A percentile compares a stretch with the other conserved stretches of the same genome.
phyloP scores from a whole-genome alignment of 495 filamentous ascomycete species.

The Lasiosphaeria hispida region DNA sequence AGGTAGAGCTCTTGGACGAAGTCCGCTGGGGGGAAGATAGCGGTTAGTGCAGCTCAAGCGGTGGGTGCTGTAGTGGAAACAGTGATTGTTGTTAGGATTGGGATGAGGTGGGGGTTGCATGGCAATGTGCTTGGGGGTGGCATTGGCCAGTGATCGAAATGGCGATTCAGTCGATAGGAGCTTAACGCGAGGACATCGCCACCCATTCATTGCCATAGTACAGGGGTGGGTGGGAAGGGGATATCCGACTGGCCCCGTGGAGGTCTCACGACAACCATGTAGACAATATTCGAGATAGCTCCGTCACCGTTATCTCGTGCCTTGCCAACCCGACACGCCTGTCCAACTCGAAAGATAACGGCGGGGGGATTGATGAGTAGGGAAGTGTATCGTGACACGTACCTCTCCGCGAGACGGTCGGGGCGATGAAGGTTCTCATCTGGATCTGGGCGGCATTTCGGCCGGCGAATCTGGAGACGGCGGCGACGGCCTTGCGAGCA shows the following conservation, averaged over 20 bases:
- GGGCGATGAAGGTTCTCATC: slow-evolving; percentile 77
- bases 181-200: too few relatives aligned
- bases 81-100: not conserved
- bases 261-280: too few relatives aligned
- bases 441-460: slow-evolving; percentile 66
- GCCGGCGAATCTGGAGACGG: slow-evolving; percentile 66
- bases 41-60: not conserved
- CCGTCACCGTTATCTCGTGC: too few relatives aligned
- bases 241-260: too few relatives aligned
- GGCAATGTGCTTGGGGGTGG: too few relatives aligned
- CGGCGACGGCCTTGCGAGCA: slow-evolving; percentile 74
- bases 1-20: slow-evolving; percentile 97
- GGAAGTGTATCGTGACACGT: slow-evolving; percentile 32
- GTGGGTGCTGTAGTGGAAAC: not conserved
- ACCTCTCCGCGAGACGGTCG: slow-evolving; percentile 74
- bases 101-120: not conserved
- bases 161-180: too few relatives aligned
- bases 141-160: too few relatives aligned
- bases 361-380: slow-evolving; percentile 18
- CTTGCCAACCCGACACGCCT: not conserved
- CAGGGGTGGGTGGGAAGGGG: too few relatives aligned
- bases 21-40: slow-evolving; percentile 61
- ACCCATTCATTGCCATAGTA: too few relatives aligned
- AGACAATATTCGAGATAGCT: too few relatives aligned
- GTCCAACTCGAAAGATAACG: not conserved